Percentiles rank a stretch among this genome's conserved stretches.
Conservation (phyloP, 2,329 filamentous ascomycete genomes). For the Colletotrichum theobromicola region DNA sequence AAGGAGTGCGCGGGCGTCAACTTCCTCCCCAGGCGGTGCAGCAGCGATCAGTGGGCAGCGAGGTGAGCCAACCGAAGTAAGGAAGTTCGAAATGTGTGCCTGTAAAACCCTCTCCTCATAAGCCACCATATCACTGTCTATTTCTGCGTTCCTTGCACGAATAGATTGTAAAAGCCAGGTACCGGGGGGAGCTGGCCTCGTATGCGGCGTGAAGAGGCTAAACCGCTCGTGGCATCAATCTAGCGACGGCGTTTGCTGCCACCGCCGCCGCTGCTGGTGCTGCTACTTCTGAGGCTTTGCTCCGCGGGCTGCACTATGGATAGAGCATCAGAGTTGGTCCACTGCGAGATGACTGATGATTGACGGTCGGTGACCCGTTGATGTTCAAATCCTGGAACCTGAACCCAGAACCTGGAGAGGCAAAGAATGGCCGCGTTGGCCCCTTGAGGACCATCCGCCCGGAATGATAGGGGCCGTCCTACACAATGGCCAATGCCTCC, state of each 20-base stretch:
- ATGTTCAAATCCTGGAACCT: not conserved
- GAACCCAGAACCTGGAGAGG: not conserved
- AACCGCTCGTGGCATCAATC: not conserved
- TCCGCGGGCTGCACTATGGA: not conserved
- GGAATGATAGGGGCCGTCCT: not conserved
- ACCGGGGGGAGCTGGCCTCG: not conserved
- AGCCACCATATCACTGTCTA: not conserved
- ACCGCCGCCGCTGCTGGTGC: not conserved
- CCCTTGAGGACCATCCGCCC: not conserved
- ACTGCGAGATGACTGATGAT: not conserved
- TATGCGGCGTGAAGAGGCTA: not conserved
- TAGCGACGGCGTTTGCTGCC: not conserved
- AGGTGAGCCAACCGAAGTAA: not conserved
- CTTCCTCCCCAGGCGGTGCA: not conserved
- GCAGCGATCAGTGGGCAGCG: not conserved
- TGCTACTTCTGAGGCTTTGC: not conserved
- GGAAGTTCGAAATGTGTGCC: not conserved
- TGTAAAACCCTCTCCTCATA: constrained; percentile 1
- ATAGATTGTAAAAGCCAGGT: not conserved
- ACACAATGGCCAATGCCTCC: not conserved
- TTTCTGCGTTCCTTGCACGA: not conserved
- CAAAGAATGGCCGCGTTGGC: not conserved
- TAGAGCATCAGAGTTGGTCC: not conserved
- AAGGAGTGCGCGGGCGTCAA: not conserved
- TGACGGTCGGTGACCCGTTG: not conserved